Evolutionary conservation across 1,284 basidiomycete species (phyloP), one percentile per base, ranked within the genome.

Genomic region (Ceratobasidium sp.): DNA sequence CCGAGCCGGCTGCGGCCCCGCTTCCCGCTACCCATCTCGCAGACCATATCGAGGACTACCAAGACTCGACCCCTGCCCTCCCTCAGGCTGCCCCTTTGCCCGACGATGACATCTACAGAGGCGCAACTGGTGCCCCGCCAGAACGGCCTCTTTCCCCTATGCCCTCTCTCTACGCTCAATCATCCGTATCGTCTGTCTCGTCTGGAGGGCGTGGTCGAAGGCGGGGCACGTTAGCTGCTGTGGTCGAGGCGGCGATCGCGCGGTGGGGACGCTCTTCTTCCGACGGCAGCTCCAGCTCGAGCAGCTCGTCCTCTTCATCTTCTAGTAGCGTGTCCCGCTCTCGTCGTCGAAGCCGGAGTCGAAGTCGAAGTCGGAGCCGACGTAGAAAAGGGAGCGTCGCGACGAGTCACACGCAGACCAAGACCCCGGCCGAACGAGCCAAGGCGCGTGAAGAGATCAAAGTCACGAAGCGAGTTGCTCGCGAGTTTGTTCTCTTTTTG

Each of bases 401-500:
- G 8, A 84, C 85, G 15, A 77, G 57, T 88, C 87, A 79, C 77
- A 85, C 9, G 84, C 87, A 69, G 77, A 89, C 37, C 86, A 86
- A 62, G 88, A 87, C 43, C 81, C 86, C 51, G 85, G 86, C 76
- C 89, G 90, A 4, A 89, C 91, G 82, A 85, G 86, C 62, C 87
- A 90, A 87, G 77, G 91, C 91, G 56, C 87, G 90, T 25, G 88
- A 89, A 79, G 87, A 89, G 79, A 87, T 88, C 32, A 85, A 90
- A 77, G 85, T 88, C 70, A 67, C 77, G 13, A 76, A 76, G 25
- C 66, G 77, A 37, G 84, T 89, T 65, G 87, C 89, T 56, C 87
- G 93, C 77, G 88, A 90, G 77, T 95, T 95, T 82, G 86, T 87
- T 11, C 84, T 93, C 13, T 92, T 92, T 81, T 81, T 88, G 34